phyloP scores from a whole-genome alignment of 768 basidiomycete species.

The Suillus lakei region DNA sequence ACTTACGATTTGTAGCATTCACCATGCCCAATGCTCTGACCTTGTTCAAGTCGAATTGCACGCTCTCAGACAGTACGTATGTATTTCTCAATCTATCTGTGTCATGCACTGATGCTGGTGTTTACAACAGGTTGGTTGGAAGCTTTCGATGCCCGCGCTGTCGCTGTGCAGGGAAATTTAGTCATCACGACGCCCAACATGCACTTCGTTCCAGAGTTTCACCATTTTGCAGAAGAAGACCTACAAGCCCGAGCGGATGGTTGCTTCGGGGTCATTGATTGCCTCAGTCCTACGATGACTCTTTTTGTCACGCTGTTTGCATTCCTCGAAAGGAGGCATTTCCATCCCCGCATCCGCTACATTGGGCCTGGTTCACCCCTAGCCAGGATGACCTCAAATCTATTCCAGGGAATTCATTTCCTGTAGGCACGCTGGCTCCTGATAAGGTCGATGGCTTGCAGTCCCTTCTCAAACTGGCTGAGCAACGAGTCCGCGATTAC shows the following conservation, averaged over 20 bases:
- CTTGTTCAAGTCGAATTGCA: background rate
- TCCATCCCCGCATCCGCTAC: conserved; percentile 6
- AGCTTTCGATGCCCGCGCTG: background rate
- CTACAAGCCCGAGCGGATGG: background rate
- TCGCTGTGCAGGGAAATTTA: background rate
- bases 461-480: background rate
- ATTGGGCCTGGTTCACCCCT: conserved; percentile 12
- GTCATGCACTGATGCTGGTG: background rate
- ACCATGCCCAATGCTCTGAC: conserved; percentile 7
- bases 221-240: background rate
- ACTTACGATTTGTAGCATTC: background rate
- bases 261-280: background rate
- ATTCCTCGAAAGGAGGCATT: conserved; percentile 5
- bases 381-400: background rate
- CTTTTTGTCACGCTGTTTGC: background rate
- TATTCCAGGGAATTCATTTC: background rate
- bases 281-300: background rate
- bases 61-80: background rate
- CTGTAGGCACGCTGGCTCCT: background rate
- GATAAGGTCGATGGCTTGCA: conserved; percentile 10
- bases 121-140: background rate
- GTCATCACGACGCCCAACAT: conserved; percentile 7
- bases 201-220: background rate
- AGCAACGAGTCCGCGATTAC: background rate
- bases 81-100: background rate